Evolutionary conservation across 2,329 filamentous ascomycete genomes (phyloP), one percentile per base, ranked within the genome.

Genomic region (Thielaviopsis populi): DNA sequence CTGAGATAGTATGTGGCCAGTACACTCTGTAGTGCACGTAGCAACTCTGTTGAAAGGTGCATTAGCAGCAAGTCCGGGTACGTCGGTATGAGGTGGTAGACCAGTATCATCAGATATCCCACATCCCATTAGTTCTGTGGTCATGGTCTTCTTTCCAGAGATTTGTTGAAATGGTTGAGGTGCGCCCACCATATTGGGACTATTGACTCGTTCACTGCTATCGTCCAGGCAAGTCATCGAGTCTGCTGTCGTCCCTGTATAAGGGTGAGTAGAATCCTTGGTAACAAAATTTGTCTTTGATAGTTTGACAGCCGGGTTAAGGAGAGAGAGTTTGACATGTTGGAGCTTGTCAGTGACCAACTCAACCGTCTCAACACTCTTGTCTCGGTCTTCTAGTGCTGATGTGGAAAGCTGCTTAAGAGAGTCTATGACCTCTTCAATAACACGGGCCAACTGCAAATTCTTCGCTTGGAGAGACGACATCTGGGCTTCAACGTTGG

Each of bases 341-440:
- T 86, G 83, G 19, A 85, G 74, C 71, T 82, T 85, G n/a, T 83
- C 82, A 1, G 80, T 77, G 0, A 81, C 80, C 19, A 83, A 69
- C 70, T 85, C 82, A 48, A 86, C 78, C 4, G 77, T 75, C 68
- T 84, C 78, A 7, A 80, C 71, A 63, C 73, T 75, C 68, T 78
- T 78, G 40, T 72, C 74, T 66, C 78, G 80, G 41, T 82, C 78
- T 54, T 79, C 75, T 30, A 80, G 63, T 48, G 73, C 73, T 1
- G 77, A 76, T 43, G 77, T 75, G 43, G 85, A 83, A 60, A 85
- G 75, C 1, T 79, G 75, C 75, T 83, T 85, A 1, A 92, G 77
- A 59, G 81, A 81, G 1, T 78, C 74, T 24, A 89, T 79, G 0
- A 85, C 83, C 67, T 83, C 82, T 62, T 86, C 83, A 10, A 92